Conservation (phyloP, 1,139 yeast genomes). For the Geotrichum bryndzae region DNA sequence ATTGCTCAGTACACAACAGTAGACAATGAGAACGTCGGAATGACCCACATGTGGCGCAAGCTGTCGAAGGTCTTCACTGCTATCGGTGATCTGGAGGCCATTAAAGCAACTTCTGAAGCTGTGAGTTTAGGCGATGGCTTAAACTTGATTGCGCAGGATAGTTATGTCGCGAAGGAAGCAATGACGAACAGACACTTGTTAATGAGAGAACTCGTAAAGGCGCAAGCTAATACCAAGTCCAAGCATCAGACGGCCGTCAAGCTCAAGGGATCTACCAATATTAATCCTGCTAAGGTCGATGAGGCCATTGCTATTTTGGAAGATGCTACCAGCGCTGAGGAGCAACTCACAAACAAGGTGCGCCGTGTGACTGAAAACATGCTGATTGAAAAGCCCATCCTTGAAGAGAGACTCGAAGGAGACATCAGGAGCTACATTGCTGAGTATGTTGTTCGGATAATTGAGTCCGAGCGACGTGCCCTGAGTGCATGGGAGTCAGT, state of each 20-base stretch:
- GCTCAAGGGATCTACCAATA: conserved; percentile 65
- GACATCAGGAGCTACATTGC: conserved; percentile 53
- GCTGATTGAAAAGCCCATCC: conserved; percentile 62
- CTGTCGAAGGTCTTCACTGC: conserved; percentile 62
- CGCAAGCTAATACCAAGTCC: conserved; percentile 65
- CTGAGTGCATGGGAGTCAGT: conserved; percentile 70
- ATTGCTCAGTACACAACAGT: conserved; percentile 45
- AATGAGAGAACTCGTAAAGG: conserved; percentile 80
- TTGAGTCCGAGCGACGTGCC: conserved; percentile 81
- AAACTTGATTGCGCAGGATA: conserved; percentile 59
- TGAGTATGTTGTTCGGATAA: conserved; percentile 59
- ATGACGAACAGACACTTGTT: conserved; percentile 84
- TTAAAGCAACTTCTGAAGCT: conserved; percentile 67
- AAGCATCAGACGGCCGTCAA: conserved; percentile 72
- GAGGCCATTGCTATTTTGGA: conserved; percentile 80
- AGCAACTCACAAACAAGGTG: conserved; percentile 65
- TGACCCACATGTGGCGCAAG: conserved; percentile 78
- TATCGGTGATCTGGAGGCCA: conserved; percentile 70
- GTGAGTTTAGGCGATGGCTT: conserved; percentile 77
- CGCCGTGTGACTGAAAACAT: conserved; percentile 81
- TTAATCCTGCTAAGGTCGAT: conserved; percentile 84
- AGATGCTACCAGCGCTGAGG: conserved; percentile 72
- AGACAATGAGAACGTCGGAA: conserved; percentile 55
- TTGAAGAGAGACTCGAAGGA: conserved; percentile 50
- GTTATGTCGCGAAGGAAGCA: conserved; percentile 86